Evolutionary conservation across 2,329 filamentous ascomycete species (phyloP), one percentile per base, ranked within the genome.

Genomic region (Thielaviopsis ethacetica): DNA sequence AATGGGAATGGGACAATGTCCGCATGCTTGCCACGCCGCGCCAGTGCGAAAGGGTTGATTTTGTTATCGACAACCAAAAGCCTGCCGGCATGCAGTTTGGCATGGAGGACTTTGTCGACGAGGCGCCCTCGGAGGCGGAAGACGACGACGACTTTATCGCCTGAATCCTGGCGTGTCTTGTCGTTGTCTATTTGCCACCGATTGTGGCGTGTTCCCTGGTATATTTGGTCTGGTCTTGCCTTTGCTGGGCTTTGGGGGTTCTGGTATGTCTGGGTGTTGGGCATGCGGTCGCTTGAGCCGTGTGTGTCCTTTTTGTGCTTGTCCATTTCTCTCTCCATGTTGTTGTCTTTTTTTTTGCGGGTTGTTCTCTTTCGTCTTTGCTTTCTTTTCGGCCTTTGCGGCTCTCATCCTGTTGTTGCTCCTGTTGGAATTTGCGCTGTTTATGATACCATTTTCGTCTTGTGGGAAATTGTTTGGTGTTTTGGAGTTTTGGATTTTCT

Each of bases 61-160:
- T 56, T 50, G 26, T 81, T 52, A 83, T 91, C 63, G 87, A 91
- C 69, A 91, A 91, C 67, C 79, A 87, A 66, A 83, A 88, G 62
- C 82, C 83, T 5, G 76, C 76, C 2, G 86, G 89, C 70, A 72
- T 78, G 24, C 82, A 85, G 62, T 87, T 78, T 63, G 77, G 77
- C 22, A 87, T 89, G 74, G 80, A 78, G 1, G 86, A 91, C 67
- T 91, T 91, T 64, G 69, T 87, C 15, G 70, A 86, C 69, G 71
- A 74, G 2, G 75, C 75, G 41, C 76, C 80, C 44, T 74, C 72
- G 2, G 78, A 80, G 69, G 77, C 73, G 0, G 78, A 56, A 17
- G 62, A 60, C 52, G 62, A 63, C 21, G 59, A 61, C 24, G 49
- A 44, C 38, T 44, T 44, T 44, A n/a, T 44, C 38, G 38, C 2